phyloP scores from a whole-genome alignment of 441 rosid species.

The Brassica hybrid region DNA sequence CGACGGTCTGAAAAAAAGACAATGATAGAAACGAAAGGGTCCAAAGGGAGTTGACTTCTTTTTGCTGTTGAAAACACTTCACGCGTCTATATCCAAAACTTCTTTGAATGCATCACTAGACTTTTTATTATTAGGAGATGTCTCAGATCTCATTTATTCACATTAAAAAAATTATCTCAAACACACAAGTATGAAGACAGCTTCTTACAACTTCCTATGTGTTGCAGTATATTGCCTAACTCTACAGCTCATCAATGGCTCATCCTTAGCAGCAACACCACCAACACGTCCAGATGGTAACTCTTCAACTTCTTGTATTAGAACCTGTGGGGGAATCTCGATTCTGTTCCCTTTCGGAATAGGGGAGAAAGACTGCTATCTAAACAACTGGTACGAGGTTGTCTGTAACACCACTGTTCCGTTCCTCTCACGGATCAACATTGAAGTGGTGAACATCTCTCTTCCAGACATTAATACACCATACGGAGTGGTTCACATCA shows the following conservation, averaged over 20 bases:
- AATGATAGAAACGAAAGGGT: not conserved
- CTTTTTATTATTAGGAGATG: not conserved
- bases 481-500: not conserved
- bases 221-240: not conserved
- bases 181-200: too few species aligned
- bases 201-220: too few species aligned
- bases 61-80: slow-evolving; percentile 10
- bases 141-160: not conserved
- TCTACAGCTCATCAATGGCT: not conserved
- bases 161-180: slow-evolving; percentile 3
- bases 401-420: slow-evolving; percentile 15
- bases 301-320: slow-evolving; percentile 21
- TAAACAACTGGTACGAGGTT: slow-evolving; percentile 30
- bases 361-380: slow-evolving; percentile 24
- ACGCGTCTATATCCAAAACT: slow-evolving; percentile 14
- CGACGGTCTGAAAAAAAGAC: slow-evolving; percentile 5
- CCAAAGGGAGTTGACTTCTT: not conserved
- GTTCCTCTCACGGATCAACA: not conserved
- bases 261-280: slow-evolving; percentile 18
- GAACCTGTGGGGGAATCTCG: slow-evolving; percentile 39
- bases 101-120: not conserved
- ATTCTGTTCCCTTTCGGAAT: slow-evolving; percentile 49
- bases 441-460: slow-evolving; percentile 15
- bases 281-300: not conserved
- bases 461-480: not conserved